Conservation (phyloP, 495 filamentous ascomycete genomes). For the Aspergillus saccharolyticus region DNA sequence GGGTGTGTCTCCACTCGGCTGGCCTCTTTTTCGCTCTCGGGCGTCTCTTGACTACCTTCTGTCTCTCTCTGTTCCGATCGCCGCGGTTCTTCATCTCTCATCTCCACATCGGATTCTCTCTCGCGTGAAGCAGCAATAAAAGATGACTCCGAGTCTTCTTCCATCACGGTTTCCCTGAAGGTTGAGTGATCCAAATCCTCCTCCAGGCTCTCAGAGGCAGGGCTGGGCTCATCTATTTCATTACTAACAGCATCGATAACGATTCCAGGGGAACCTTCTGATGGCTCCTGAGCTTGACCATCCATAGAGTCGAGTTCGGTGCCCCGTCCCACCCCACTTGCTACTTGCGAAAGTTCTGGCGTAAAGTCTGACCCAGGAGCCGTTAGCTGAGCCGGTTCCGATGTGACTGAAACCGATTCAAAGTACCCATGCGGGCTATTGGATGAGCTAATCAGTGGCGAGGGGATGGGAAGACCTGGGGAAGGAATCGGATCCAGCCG, state of each 20-base stretch:
- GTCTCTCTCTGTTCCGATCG: background rate
- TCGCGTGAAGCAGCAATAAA: background rate
- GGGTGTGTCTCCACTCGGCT: background rate
- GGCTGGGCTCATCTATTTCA: background rate
- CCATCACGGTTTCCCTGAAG: background rate
- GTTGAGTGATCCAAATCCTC: background rate
- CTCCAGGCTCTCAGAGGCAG: background rate
- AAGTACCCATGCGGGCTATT: slow-evolving; percentile 31
- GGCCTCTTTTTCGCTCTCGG: background rate
- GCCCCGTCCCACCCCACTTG: background rate
- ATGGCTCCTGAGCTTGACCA: background rate
- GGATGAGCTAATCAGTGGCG: slow-evolving; percentile 35
- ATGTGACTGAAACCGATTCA: slow-evolving; percentile 11
- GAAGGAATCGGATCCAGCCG: slow-evolving; percentile 43
- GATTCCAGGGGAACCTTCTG: background rate
- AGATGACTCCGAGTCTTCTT: background rate
- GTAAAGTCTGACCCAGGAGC: background rate
- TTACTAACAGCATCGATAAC: background rate
- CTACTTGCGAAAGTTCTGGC: background rate
- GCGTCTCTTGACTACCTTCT: background rate
- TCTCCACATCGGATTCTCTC: background rate
- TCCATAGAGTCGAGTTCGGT: background rate
- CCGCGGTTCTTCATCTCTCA: background rate
- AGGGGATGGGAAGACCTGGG: slow-evolving; percentile 41
- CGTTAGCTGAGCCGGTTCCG: slow-evolving; percentile 7